Base-by-base conservation (phyloP, 2,329 filamentous ascomycete species). In the Penicillium sp. region DNA sequence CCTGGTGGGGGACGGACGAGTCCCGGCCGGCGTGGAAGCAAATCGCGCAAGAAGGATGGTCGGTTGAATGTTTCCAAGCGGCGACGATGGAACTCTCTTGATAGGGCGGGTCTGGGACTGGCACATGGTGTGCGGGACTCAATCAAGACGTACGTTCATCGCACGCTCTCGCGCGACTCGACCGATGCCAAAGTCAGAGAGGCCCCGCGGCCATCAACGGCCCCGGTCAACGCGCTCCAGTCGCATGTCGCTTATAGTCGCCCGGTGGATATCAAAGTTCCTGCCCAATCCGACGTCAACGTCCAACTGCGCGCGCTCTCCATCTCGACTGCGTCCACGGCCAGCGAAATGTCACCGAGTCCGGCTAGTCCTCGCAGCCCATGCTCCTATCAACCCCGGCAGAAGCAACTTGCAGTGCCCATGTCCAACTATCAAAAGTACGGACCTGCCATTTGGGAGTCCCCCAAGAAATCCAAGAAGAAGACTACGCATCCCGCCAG, bases 361-460 rank as follows among this genome's bases (percentile, higher is more conserved):
- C 14, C 64, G 52, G 14, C 58, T 2, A 56, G 60, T 36, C 6
- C 56, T 4, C 56, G 56, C 13, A 56, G 60, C 39, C 6, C 57
- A 6, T 54, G 56, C 13, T 44, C 61, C 33, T 43, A 36, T 6
- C 50, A 14, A 11, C 58, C 64, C 10, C 64, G 64, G 1, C 61
- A 40, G 4, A 70, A 68, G 53, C 73, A 73, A 44, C 65, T 72
- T 2, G 73, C 73, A 1, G 70, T 75, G 2, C 75, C 73, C 2
- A 63, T 74, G 10, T 71, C 73, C 0, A 64, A 70, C 1, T 77
- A 77, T 41, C 76, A 77, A 57, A 72, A 73, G 49, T 73, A 76
- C 33, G 75, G 73, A 6, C 57, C 73, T 0, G 65, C 70, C 3
- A 70, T 74, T 43, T 77, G 73, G 70, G 73, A 74, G n/a, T 64